These are phyloP conservation scores for Fraxinus xanthoxyloides DNA, from an alignment of 305 asterid species.

Conservation along the genomic window DNA sequence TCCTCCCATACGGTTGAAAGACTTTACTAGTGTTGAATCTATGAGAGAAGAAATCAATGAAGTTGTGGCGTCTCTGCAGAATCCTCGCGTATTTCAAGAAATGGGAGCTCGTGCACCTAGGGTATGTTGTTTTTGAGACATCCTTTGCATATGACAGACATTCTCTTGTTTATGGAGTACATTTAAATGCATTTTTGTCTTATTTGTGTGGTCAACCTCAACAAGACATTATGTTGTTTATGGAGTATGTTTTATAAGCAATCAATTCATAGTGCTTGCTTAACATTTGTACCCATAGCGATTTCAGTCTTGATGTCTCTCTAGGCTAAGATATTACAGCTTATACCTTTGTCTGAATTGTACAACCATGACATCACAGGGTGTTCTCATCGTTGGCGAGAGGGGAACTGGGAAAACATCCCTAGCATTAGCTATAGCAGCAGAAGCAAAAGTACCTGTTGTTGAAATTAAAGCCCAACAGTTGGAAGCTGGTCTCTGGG, in stretches of 20 bases:
- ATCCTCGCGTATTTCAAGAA: constrained; percentile 89
- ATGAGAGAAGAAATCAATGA: constrained; percentile 95
- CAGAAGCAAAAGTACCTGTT: constrained; percentile 96
- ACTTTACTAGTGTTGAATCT: constrained; percentile 91
- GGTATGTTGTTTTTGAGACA: constrained; percentile 50
- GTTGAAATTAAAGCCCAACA: constrained; percentile 90
- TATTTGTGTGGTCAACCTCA: not conserved
- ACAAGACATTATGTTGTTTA: not conserved
- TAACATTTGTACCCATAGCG: not conserved
- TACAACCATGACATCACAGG: constrained; percentile 48
- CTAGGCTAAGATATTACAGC: not conserved
- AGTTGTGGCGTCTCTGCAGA: constrained; percentile 91
- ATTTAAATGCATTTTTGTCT: not conserved
- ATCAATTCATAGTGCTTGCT: not conserved
- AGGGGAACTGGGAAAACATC: constrained; percentile 97
- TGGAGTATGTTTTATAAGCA: not conserved
- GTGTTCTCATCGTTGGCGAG: constrained; percentile 98
- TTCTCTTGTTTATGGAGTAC: constrained; percentile 9
- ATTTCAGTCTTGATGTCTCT: not conserved
- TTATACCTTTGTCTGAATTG: constrained; percentile 27
- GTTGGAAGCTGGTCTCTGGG: constrained; percentile 96
- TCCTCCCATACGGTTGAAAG: constrained; percentile 91
- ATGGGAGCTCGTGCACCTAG: constrained; percentile 99
- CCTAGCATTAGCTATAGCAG: constrained; percentile 93
- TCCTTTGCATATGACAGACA: constrained; percentile 11